Base-by-base conservation (phyloP, 768 basidiomycete genomes). In the Hericium erinaceus region DNA sequence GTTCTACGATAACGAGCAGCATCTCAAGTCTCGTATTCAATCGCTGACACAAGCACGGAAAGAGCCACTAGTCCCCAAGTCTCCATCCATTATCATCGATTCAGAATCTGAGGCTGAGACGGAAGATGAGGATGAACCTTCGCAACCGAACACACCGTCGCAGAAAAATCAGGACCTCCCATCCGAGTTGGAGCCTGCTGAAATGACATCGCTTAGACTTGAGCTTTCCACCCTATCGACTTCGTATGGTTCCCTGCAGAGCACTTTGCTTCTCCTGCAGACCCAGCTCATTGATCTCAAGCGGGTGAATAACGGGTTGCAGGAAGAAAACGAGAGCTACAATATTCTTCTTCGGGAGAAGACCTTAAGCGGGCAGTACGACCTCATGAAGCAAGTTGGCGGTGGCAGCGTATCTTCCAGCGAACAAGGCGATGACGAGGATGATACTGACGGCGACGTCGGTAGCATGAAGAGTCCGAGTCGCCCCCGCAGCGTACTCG, bases 281-380 rank as follows among this genome's bases (percentile, higher is more conserved):
- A 80, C 82, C 3, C 93, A 98, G 66, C 77, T 97, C 11, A 76
- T 85, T 38, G 95, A 98, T 66, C 72, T 98, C 55, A 91, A 93
- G 72, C 76, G 89, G 56, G 87, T 94, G 60, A 97, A 97, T 68
- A 80, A 85, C 61, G 83, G 87, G 61, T 70, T 93, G 41, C 92
- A 94, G 71, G 94, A 98, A 70, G 95, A 98, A 64, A 99, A 98
- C 69, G 94, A 97, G 72, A 90, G 90, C 52, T 99, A 93, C 74
- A 92, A 95, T 80, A 91, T 95, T 60, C 79, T 99, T 40, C 74
- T 98, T 24, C 78, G 91, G 60, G 95, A 98, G 73, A 86, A 82
- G 74, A 98, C 97, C 0, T 71, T 98, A 48, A 93, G 79, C 62
- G 95, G 95, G 4, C 88, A 90, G 64, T 91, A 89, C 68, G 86